These are phyloP conservation scores for Penicillium paradoxum DNA, from an alignment of 495 filamentous ascomycete genomes.

Conservation along the genomic window DNA sequence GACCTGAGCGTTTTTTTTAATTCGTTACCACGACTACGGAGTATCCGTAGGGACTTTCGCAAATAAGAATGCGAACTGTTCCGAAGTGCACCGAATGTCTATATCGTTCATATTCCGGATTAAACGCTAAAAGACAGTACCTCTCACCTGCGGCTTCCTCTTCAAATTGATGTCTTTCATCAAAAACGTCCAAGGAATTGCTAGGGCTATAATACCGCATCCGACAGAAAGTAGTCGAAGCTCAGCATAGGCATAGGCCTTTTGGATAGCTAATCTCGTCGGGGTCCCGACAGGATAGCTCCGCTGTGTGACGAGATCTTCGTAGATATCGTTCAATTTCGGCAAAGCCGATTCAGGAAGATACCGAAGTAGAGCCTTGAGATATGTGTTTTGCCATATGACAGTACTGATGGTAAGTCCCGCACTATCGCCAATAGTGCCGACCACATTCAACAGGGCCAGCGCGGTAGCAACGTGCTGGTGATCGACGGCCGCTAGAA, in stretches of 20 bases:
- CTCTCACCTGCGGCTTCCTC: slow-evolving; percentile 33
- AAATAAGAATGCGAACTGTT: no score
- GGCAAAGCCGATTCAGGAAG: slow-evolving; percentile 43
- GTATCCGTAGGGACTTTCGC: no score
- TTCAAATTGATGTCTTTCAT: slow-evolving; percentile 53
- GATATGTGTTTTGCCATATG: slow-evolving; percentile 60
- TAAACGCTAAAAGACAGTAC: slow-evolving; percentile 7
- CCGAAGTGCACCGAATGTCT: no score
- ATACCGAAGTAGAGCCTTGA: slow-evolving; percentile 41
- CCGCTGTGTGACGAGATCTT: slow-evolving; percentile 40
- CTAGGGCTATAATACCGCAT: slow-evolving; percentile 39
- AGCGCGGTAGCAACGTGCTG: slow-evolving; percentile 59
- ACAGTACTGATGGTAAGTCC: slow-evolving; percentile 53
- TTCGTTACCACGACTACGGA: no score
- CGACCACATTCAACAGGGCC: slow-evolving; percentile 55
- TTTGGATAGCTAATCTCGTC: slow-evolving; percentile 45
- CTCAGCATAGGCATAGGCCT: slow-evolving; percentile 52
- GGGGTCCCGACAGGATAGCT: slow-evolving; percentile 45
- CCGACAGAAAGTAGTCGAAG: slow-evolving; percentile 46
- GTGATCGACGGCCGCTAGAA: slow-evolving; percentile 57
- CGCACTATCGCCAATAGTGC: slow-evolving; percentile 58
- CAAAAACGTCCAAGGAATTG: slow-evolving; percentile 34
- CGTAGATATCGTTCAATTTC: slow-evolving; percentile 47
- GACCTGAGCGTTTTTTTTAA: no score
- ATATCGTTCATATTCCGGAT: no score